phyloP scores from a whole-genome alignment of 371 early-diverging fungal species.

The Syncephalastrum contaminatum region DNA sequence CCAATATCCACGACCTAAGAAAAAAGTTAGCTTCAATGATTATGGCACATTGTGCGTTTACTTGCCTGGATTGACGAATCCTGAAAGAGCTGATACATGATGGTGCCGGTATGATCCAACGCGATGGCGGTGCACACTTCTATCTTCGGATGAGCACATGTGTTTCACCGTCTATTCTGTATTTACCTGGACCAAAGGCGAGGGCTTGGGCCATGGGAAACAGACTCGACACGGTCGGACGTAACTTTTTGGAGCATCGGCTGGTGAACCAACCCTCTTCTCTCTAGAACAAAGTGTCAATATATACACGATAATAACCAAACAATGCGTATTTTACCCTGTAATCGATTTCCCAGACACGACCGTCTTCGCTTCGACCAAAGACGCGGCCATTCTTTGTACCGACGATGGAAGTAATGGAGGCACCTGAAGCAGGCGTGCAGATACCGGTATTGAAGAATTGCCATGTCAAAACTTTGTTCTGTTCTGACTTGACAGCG shows the following conservation, averaged over 20 bases:
- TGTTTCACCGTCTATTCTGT: no score
- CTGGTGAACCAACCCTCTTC: conserved; percentile 86
- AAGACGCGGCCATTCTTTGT: conserved; percentile 83
- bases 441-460: conserved; percentile 73
- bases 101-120: conserved; percentile 50
- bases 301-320: neutral
- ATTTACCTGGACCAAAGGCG: no score
- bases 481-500: conserved; percentile 26
- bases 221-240: conserved; percentile 8
- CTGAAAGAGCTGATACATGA: conserved; percentile 37
- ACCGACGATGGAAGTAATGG: conserved; percentile 75
- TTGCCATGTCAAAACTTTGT: conserved; percentile 31
- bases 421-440: conserved; percentile 74
- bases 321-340: conserved; percentile 43
- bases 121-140: conserved; percentile 14
- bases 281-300: conserved; percentile 20
- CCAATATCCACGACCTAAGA: conserved; percentile 58
- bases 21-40: neutral
- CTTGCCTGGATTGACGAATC: conserved; percentile 65
- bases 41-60: neutral
- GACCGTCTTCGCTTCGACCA: conserved; percentile 84
- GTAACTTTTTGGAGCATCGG: conserved; percentile 65
- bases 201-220: no score
- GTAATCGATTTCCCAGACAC: conserved; percentile 88
- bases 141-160: no score